phyloP scores from a whole-genome alignment of 2,329 filamentous ascomycete species.

The Alternaria triticimaculans region DNA sequence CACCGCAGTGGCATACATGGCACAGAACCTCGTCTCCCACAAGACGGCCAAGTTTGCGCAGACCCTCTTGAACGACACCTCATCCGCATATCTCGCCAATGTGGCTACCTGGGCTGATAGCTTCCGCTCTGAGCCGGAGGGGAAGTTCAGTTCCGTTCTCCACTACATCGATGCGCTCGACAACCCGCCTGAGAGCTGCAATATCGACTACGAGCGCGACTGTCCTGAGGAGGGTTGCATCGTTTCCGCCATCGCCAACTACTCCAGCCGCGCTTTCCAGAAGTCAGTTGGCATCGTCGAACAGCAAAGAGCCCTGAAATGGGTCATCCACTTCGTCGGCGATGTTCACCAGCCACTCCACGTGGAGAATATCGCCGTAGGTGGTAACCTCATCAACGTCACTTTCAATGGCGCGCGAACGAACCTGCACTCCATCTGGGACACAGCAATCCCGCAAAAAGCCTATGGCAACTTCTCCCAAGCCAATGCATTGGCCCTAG shows the following conservation, averaged over 20 bases:
- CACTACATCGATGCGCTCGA: conserved; percentile 62
- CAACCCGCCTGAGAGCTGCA: conserved; percentile 55
- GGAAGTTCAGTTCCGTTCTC: conserved; percentile 55
- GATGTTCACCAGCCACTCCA: conserved; percentile 78
- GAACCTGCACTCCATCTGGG: conserved; percentile 56
- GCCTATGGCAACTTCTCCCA: conserved; percentile 49
- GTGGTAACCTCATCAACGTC: conserved; percentile 55
- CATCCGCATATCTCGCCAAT: conserved; percentile 56
- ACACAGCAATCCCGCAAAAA: conserved; percentile 54
- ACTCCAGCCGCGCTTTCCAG: conserved; percentile 49
- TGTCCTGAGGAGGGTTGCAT: conserved; percentile 59
- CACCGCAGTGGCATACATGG: conserved; percentile 62
- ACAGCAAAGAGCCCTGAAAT: conserved; percentile 55
- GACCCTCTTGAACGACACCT: conserved; percentile 53
- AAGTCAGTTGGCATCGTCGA: conserved; percentile 38
- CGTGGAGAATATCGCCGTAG: conserved; percentile 55
- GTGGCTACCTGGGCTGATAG: conserved; percentile 62
- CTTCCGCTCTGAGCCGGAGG: conserved; percentile 58
- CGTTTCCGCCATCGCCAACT: conserved; percentile 61
- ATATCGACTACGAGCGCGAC: conserved; percentile 59
- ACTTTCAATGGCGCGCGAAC: conserved; percentile 51
- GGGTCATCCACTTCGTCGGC: conserved; percentile 65
- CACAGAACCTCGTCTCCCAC: conserved; percentile 55
- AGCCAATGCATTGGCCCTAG: conserved; percentile 49
- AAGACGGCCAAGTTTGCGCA: conserved; percentile 54